Conservation (phyloP, 768 basidiomycete species). For the Calvatia gigantea region DNA sequence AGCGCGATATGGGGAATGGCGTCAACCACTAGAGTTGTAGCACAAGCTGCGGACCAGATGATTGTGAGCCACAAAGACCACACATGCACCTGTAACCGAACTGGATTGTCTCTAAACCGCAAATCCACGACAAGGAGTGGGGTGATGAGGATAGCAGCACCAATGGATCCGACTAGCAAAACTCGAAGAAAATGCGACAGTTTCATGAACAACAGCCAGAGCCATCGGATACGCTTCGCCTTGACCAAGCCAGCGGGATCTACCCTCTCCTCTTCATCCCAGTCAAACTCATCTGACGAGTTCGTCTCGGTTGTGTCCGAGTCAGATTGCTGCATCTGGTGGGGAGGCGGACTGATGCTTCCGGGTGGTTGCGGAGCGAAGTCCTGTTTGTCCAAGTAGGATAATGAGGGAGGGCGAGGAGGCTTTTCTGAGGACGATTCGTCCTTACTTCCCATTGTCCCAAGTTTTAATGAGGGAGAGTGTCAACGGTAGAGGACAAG, state of each 20-base stretch:
- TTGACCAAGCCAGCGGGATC: conserved; percentile 27
- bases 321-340: conserved; percentile 23
- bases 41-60: conserved; percentile 59
- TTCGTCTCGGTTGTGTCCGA: conserved; percentile 52
- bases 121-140: conserved; percentile 68
- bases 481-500: too few species aligned
- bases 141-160: conserved; percentile 60
- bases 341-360: conserved; percentile 1
- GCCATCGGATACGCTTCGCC: conserved; percentile 57
- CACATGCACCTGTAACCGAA: conserved; percentile 53
- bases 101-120: conserved; percentile 47
- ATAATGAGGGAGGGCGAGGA: not conserved
- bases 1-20: conserved; percentile 55
- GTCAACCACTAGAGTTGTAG: conserved; percentile 64
- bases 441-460: conserved; percentile 11
- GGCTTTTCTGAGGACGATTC: conserved; percentile 3
- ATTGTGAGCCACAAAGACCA: conserved; percentile 71
- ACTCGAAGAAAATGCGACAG: conserved; percentile 58
- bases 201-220: conserved; percentile 67
- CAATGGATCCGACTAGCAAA: conserved; percentile 54
- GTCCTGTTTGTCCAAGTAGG: conserved; percentile 19
- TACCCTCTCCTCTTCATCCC: conserved; percentile 55
- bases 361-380: conserved; percentile 12
- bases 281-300: conserved; percentile 69
- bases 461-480: conserved; percentile 2